phyloP scores from a whole-genome alignment of 78 protist species.

The slime mould (Dictyostelium discoideum) region DNA sequence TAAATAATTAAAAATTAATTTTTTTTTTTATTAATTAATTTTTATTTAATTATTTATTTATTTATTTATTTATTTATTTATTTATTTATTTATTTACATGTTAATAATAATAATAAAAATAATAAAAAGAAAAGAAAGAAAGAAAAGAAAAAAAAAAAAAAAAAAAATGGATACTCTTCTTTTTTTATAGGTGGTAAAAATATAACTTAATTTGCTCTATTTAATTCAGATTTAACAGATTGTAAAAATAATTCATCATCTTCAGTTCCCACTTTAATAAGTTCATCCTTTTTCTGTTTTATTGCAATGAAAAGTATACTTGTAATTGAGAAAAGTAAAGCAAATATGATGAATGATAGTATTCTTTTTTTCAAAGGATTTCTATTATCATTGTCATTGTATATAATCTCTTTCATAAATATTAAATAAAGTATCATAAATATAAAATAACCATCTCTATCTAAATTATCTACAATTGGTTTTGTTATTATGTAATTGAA shows the following conservation, averaged over 20 bases:
- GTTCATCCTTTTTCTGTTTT: slow-evolving; percentile 6
- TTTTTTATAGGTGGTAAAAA: neutral
- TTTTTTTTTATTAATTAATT: no score
- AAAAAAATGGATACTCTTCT: neutral
- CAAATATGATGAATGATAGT: neutral
- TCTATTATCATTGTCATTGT: neutral
- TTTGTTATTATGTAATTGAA: neutral
- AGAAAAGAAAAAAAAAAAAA: neutral
- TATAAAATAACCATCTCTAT: neutral
- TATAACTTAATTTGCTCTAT: neutral
- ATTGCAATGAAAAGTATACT: neutral
- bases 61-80: no score
- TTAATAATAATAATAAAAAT: no score
- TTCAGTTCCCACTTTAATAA: neutral
- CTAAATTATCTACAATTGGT: slow-evolving; percentile 4
- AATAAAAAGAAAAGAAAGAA: neutral
- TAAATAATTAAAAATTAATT: no score
- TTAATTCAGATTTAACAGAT: neutral
- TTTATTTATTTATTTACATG: no score
- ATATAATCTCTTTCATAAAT: neutral
- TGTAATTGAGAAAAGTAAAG: neutral
- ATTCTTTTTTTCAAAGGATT: neutral
- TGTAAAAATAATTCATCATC: neutral
- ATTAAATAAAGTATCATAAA: neutral
- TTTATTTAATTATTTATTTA: no score